phyloP scores from a whole-genome alignment of 345 rosid species.

The Arabis hirsuta region DNA sequence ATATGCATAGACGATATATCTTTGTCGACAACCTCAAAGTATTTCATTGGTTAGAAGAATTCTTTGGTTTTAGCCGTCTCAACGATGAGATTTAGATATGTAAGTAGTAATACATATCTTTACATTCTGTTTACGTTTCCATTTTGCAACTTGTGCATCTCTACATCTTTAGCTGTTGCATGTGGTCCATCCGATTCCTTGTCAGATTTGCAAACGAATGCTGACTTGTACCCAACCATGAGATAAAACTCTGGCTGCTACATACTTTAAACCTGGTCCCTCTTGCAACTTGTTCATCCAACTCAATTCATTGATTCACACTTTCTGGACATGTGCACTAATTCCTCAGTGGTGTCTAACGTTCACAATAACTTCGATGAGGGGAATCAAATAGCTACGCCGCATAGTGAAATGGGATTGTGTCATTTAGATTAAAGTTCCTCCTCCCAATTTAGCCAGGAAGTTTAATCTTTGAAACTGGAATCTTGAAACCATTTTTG shows the following conservation, averaged over 20 bases:
- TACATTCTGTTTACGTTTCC: slow-evolving; percentile 17
- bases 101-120: slow-evolving; percentile 6
- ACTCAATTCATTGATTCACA: slow-evolving; percentile 27
- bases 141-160: slow-evolving; percentile 41
- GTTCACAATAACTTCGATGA: no score
- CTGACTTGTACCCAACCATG: slow-evolving; percentile 46
- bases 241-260: slow-evolving; percentile 39
- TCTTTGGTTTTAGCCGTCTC: slow-evolving; percentile 30
- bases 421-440: slow-evolving; percentile 3
- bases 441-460: background rate
- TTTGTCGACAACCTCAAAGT: background rate
- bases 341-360: background rate
- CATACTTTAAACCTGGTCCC: slow-evolving; percentile 34
- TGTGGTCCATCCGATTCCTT: slow-evolving; percentile 43
- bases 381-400: no score
- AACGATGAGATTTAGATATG: slow-evolving; percentile 15
- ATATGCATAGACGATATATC: slow-evolving; percentile 11
- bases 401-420: background rate
- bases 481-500: background rate
- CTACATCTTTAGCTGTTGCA: slow-evolving; percentile 21
- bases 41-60: slow-evolving; percentile 33
- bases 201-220: slow-evolving; percentile 29
- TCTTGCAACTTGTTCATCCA: slow-evolving; percentile 41
- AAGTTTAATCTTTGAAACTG: background rate
- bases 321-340: slow-evolving; percentile 21